phyloP scores from a whole-genome alignment of 148 eudicot species.

The Cornus controversa region DNA sequence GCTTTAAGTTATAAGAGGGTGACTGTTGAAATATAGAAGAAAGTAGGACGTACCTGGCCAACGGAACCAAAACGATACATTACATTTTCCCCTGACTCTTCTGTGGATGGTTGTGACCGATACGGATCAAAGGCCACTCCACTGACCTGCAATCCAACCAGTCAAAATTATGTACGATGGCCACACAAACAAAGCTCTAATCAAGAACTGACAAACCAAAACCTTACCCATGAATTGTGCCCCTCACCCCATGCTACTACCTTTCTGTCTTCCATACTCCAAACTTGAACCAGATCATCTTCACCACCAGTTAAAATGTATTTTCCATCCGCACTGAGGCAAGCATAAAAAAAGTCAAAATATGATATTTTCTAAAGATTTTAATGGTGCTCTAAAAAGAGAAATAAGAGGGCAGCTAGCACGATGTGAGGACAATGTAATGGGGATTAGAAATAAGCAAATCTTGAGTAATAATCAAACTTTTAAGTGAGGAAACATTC shows the following conservation, averaged over 20 bases:
- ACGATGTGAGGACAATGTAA: background rate
- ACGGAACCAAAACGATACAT: constrained; percentile 75
- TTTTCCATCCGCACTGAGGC: constrained; percentile 47
- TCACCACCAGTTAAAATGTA: constrained; percentile 61
- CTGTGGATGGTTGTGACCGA: constrained; percentile 65
- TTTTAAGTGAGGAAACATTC: background rate
- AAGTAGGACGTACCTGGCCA: constrained; percentile 48
- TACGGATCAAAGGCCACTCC: constrained; percentile 72
- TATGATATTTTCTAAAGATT: background rate
- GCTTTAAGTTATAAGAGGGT: too few species aligned
- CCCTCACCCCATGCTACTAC: constrained; percentile 73
- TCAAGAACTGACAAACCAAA: background rate
- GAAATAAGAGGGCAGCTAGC: background rate
- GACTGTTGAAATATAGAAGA: background rate
- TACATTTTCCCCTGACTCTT: constrained; percentile 46
- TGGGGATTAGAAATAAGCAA: background rate
- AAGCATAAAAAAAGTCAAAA: constrained; percentile 2
- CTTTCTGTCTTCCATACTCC: constrained; percentile 68
- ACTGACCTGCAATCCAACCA: constrained; percentile 53
- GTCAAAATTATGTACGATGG: background rate
- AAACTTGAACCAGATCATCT: constrained; percentile 63
- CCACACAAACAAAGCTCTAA: background rate
- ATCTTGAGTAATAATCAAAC: background rate
- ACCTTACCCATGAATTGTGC: constrained; percentile 63
- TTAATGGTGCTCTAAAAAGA: background rate